Conservation (phyloP, 306 rosid species). For the Astragalus glycyphyllos region DNA sequence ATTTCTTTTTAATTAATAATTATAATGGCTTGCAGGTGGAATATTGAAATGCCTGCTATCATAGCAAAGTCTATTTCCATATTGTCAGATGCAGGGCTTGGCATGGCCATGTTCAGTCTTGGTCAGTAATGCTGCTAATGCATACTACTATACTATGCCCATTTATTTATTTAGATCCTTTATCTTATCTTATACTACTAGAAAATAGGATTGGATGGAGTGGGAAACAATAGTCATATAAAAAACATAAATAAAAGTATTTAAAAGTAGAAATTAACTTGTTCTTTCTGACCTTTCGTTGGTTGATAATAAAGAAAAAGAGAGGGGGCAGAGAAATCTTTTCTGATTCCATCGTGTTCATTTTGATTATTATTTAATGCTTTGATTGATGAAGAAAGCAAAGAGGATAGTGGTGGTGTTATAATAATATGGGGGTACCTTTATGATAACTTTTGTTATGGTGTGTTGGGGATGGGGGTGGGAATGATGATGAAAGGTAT, state of each 20-base stretch:
- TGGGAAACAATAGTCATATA: neutral
- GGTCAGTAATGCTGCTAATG: constrained; percentile 65
- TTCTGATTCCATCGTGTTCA: constrained; percentile 36
- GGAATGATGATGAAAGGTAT: constrained; percentile 53
- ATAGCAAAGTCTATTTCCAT: constrained; percentile 87
- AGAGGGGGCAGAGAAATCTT: constrained; percentile 35
- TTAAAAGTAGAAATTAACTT: neutral
- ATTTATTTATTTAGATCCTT: neutral
- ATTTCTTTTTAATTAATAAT: neutral
- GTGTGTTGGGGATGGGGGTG: constrained; percentile 38
- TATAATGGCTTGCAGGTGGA: constrained; percentile 60
- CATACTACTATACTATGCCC: no score
- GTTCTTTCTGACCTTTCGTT: constrained; percentile 33
- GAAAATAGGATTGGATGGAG: no score
- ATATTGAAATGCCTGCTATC: constrained; percentile 81
- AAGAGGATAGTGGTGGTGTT: no score
- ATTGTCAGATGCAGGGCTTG: constrained; percentile 94
- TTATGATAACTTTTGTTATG: constrained; percentile 35
- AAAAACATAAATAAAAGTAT: neutral
- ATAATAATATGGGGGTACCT: constrained; percentile 34
- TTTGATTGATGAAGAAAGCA: constrained; percentile 7
- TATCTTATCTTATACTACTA: neutral
- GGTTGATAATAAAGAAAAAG: constrained; percentile 30
- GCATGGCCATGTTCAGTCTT: constrained; percentile 99
- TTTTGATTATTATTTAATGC: neutral